Percentiles rank a stretch among this genome's conserved stretches.
Evolutionary conservation across 2,329 filamentous ascomycete genomes (phyloP).

Genomic region (Macrophomina phaseolina): DNA sequence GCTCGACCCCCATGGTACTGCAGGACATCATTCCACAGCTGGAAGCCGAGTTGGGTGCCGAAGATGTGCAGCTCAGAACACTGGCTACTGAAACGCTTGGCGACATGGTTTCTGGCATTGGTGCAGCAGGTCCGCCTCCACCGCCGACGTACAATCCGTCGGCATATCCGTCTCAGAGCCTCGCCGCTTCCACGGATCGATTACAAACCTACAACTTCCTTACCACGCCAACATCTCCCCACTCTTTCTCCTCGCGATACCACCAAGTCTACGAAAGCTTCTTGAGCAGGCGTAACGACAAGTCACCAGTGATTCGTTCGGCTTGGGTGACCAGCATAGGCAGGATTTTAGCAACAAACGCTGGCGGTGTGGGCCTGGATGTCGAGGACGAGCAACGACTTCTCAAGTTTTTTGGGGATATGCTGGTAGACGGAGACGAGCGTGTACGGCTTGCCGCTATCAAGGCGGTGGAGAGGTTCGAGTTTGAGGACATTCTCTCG

Average conservation of each 20-base stretch:
- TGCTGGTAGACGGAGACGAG: conserved; percentile 87
- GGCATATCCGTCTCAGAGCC: conserved; percentile 78
- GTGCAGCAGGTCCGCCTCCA: conserved; percentile 83
- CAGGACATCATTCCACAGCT: conserved; percentile 93
- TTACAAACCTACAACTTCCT: conserved; percentile 63
- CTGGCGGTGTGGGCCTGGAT: conserved; percentile 86
- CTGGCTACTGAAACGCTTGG: conserved; percentile 93
- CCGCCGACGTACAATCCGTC: conserved; percentile 76
- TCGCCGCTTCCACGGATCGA: conserved; percentile 45
- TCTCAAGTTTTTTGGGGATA: conserved; percentile 75
- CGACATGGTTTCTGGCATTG: conserved; percentile 92
- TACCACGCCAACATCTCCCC: conserved; percentile 82
- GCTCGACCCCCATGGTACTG: conserved; percentile 84
- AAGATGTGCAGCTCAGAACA: conserved; percentile 83
- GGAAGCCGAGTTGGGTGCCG: conserved; percentile 87
- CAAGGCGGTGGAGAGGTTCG: conserved; percentile 79
- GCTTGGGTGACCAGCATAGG: conserved; percentile 86
- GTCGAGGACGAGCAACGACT: conserved; percentile 79
- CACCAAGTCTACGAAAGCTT: conserved; percentile 81
- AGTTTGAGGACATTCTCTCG: conserved; percentile 77
- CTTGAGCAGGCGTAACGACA: conserved; percentile 83
- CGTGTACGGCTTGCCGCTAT: conserved; percentile 90
- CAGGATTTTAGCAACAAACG: conserved; percentile 87
- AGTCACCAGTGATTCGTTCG: conserved; percentile 78
- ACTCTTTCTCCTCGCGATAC: conserved; percentile 87